These are phyloP conservation scores for Pseudognaphalium luteoalbum DNA, from an alignment of 129 eudicot species.

Conservation along the genomic window DNA sequence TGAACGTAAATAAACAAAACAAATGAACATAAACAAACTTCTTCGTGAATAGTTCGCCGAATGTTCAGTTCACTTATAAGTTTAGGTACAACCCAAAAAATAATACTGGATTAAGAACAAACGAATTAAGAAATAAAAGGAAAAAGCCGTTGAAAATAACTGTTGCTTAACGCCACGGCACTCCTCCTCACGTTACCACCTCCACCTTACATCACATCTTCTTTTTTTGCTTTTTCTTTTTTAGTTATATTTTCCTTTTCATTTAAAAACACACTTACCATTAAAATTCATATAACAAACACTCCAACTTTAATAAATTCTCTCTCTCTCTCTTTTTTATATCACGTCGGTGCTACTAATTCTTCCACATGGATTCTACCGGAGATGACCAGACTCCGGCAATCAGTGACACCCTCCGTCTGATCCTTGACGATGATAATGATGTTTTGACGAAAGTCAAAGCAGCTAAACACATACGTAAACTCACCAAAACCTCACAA, in stretches of 20 bases:
- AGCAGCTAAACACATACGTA: constrained; percentile 87
- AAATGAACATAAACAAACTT: too few species aligned
- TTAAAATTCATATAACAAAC: neutral
- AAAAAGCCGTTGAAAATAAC: constrained; percentile 27
- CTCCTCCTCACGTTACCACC: constrained; percentile 40
- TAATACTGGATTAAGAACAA: too few species aligned
- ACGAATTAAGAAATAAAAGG: too few species aligned
- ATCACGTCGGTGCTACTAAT: constrained; percentile 21
- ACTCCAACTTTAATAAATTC: neutral
- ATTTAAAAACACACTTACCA: neutral
- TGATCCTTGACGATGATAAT: constrained; percentile 50
- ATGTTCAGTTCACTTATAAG: too few species aligned
- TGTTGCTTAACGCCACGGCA: constrained; percentile 75
- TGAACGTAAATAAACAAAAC: too few species aligned
- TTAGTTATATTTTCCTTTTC: neutral
- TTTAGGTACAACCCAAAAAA: too few species aligned
- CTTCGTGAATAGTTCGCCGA: too few species aligned
- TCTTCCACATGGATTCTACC: constrained; percentile 24
- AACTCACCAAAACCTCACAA: constrained; percentile 82
- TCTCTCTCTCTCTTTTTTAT: neutral
- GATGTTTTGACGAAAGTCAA: constrained; percentile 35
- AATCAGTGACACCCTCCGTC: constrained; percentile 41
- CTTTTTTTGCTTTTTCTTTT: neutral
- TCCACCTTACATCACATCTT: constrained; percentile 26
- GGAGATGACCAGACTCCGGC: constrained; percentile 21